phyloP scores from a whole-genome alignment of 2,329 filamentous ascomycete genomes.

The Pseudogymnoascus destructans region DNA sequence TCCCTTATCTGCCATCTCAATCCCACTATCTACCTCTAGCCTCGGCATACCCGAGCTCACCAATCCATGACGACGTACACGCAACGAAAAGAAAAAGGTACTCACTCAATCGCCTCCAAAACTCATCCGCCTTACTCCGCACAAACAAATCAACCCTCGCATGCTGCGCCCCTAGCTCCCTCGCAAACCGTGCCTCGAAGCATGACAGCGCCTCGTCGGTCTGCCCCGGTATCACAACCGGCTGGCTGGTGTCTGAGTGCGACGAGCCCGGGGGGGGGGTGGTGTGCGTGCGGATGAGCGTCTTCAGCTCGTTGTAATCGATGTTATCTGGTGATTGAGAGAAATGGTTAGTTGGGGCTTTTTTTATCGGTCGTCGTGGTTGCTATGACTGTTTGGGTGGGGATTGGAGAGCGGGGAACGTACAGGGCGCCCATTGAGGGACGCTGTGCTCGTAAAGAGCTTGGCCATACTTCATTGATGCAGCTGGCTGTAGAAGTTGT shows the following conservation, averaged over 20 bases:
- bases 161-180: conserved; percentile 60
- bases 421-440: conserved; percentile 69
- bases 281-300: conserved; percentile 70
- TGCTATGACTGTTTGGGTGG: background rate
- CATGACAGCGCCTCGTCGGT: conserved; percentile 42
- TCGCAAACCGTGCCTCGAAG: conserved; percentile 61
- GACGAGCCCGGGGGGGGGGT: conserved; percentile 49
- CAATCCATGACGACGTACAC: background rate
- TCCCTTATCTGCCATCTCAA: background rate
- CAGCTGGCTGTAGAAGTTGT: background rate
- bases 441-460: conserved; percentile 63
- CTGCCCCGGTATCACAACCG: conserved; percentile 63
- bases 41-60: background rate
- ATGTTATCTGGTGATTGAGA: conserved; percentile 52
- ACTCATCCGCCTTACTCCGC: conserved; percentile 66
- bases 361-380: background rate
- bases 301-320: conserved; percentile 79
- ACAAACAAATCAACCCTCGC: conserved; percentile 68
- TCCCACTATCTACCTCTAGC: background rate
- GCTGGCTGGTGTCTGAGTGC: conserved; percentile 30
- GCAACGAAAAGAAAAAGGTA: background rate
- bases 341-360: background rate
- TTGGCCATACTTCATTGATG: conserved; percentile 61
- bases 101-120: conserved; percentile 46
- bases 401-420: conserved; percentile 21